These are phyloP conservation scores for Candida oleophila DNA, from an alignment of 805 yeast genomes.

Conservation along the genomic window DNA sequence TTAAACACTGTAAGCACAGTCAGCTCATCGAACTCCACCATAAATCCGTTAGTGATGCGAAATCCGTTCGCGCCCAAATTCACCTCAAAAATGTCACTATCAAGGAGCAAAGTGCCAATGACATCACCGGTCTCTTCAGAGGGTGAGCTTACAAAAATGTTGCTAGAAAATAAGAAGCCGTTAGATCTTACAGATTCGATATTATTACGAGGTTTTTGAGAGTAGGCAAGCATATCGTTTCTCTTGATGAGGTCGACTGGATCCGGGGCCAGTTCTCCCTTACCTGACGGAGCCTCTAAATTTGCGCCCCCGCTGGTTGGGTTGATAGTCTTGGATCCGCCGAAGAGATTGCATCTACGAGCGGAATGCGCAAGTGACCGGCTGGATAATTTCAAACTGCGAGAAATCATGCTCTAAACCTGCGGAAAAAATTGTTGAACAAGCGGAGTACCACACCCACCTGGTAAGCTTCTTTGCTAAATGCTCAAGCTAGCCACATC, in stretches of 20 bases:
- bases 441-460: background rate
- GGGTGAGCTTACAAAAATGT: conserved; percentile 46
- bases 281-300: conserved; percentile 26
- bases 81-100: conserved; percentile 62
- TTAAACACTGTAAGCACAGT: conserved; percentile 49
- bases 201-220: conserved; percentile 42
- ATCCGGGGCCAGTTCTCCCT: conserved; percentile 38
- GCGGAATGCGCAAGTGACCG: background rate
- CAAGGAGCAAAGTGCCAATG: conserved; percentile 49
- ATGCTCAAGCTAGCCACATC: no score
- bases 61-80: conserved; percentile 44
- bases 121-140: conserved; percentile 29
- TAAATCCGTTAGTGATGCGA: conserved; percentile 45
- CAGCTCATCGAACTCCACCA: conserved; percentile 49
- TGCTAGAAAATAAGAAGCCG: conserved; percentile 60
- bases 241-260: conserved; percentile 44
- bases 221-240: conserved; percentile 42
- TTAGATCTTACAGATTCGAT: conserved; percentile 46
- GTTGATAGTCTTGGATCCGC: conserved; percentile 11
- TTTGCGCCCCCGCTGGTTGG: conserved; percentile 5
- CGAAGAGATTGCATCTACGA: conserved; percentile 7
- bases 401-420: background rate
- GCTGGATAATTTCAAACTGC: background rate
- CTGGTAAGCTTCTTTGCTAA: no score
- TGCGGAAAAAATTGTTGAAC: background rate